phyloP scores from a whole-genome alignment of 176 grass and related monocot genomes.

The Oryza glaberrima region DNA sequence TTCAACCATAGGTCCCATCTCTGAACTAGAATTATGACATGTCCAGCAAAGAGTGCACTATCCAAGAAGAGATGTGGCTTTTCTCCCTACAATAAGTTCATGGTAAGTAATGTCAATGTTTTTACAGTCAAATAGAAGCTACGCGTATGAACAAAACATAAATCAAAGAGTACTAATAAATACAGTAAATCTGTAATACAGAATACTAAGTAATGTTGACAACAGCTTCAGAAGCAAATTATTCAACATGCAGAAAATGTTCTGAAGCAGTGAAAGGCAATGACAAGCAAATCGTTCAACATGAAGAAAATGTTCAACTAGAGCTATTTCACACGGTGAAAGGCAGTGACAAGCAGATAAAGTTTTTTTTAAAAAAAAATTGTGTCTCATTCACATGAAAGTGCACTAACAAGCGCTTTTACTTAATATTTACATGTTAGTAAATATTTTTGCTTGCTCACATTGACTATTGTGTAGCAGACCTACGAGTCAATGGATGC shows the following conservation, averaged over 20 bases:
- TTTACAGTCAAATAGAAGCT: not conserved
- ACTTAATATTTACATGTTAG: not conserved
- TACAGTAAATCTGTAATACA: not conserved
- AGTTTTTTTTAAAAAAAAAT: not conserved
- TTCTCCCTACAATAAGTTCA: conserved; percentile 15
- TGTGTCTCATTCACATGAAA: conserved; percentile 5
- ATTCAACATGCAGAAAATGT: conserved; percentile 13
- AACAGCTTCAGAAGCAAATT: not conserved
- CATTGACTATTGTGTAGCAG: not conserved
- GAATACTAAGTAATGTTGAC: not conserved
- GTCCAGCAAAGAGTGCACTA: not conserved
- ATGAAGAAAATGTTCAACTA: not conserved
- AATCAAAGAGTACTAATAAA: not conserved
- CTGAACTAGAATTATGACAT: conserved; percentile 8
- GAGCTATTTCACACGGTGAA: not conserved
- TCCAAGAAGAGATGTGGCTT: not conserved
- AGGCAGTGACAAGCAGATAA: not conserved
- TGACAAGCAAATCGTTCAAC: too few species aligned
- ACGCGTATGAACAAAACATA: not conserved
- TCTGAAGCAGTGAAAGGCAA: too few species aligned
- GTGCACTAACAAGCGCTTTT: not conserved
- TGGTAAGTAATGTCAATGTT: not conserved
- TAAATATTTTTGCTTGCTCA: too few species aligned
- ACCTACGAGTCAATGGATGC: not conserved
- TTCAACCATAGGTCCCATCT: conserved; percentile 56